phyloP scores from a whole-genome alignment of 306 rosid genomes.

The Cucurbita argyrosperma region DNA sequence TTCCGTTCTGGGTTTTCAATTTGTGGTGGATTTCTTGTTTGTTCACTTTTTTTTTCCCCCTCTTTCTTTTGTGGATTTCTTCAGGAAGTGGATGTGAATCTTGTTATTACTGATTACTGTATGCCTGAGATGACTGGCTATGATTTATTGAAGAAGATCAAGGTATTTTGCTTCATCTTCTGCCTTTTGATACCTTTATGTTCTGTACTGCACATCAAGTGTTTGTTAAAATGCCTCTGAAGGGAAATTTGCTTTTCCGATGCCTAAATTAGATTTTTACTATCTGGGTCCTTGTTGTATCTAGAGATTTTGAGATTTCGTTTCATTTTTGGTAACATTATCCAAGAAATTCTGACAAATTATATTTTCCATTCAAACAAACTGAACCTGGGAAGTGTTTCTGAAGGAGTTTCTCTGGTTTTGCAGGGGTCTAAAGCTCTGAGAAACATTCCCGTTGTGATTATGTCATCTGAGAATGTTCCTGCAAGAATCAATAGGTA shows the following conservation, averaged over 20 bases:
- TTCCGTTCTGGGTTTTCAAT: background rate
- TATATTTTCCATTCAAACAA: background rate
- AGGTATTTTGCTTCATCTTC: constrained; percentile 35
- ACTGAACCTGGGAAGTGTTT: background rate
- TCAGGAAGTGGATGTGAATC: constrained; percentile 80
- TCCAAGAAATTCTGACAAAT: background rate
- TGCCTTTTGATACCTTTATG: background rate
- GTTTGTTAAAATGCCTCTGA: background rate
- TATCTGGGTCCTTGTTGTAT: background rate
- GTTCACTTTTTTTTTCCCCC: background rate
- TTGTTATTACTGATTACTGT: constrained; percentile 83
- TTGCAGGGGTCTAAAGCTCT: constrained; percentile 78
- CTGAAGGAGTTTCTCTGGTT: constrained; percentile 7
- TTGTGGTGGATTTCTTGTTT: background rate
- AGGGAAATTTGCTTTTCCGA: background rate
- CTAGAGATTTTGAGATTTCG: background rate
- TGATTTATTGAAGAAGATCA: constrained; percentile 85
- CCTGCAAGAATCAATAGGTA: constrained; percentile 88
- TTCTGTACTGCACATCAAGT: background rate
- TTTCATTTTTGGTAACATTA: background rate
- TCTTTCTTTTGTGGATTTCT: constrained; percentile 9
- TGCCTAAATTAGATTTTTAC: background rate
- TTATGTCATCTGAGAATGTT: constrained; percentile 90
- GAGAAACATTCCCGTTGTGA: constrained; percentile 89
- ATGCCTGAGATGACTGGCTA: constrained; percentile 99